Conservation (phyloP, 1,284 basidiomycete species). For the Ustilago bromivora region DNA sequence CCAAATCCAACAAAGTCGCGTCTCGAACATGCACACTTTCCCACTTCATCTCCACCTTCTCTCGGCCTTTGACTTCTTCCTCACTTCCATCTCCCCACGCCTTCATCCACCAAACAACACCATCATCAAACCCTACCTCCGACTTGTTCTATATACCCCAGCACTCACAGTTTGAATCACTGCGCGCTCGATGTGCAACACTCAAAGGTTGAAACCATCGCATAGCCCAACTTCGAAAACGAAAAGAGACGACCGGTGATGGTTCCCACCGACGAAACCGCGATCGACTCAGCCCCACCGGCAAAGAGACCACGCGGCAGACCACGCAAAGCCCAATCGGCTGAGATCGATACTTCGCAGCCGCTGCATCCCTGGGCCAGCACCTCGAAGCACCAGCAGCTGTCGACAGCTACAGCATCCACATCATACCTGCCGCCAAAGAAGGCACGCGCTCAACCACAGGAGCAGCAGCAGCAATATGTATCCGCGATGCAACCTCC, state of each 20-base stretch:
- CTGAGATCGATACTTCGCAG: conserved; percentile 20
- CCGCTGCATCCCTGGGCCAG: conserved; percentile 40
- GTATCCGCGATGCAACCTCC: not conserved
- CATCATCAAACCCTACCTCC: conserved; percentile 8
- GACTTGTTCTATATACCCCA: not conserved
- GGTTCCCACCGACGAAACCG: not conserved
- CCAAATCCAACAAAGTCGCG: conserved; percentile 12
- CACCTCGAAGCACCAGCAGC: not conserved
- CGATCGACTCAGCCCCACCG: not conserved
- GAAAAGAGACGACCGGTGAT: not conserved
- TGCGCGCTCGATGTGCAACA: not conserved
- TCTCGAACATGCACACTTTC: conserved; percentile 8
- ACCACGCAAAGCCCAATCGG: conserved; percentile 16
- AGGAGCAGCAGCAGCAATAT: not conserved
- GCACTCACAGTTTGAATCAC: not conserved
- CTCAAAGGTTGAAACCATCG: not conserved
- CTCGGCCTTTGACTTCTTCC: not conserved
- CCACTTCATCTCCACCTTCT: no score
- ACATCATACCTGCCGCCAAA: not conserved
- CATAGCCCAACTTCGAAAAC: not conserved
- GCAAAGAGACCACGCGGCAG: conserved; percentile 13
- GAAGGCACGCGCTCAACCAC: conserved; percentile 2
- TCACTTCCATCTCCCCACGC: not conserved
- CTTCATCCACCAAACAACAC: not conserved
- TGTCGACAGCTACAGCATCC: not conserved